Evolutionary conservation across 306 rosid genomes (phyloP), one percentile per base, ranked within the genome.

Genomic region (Cajanus cajan): DNA sequence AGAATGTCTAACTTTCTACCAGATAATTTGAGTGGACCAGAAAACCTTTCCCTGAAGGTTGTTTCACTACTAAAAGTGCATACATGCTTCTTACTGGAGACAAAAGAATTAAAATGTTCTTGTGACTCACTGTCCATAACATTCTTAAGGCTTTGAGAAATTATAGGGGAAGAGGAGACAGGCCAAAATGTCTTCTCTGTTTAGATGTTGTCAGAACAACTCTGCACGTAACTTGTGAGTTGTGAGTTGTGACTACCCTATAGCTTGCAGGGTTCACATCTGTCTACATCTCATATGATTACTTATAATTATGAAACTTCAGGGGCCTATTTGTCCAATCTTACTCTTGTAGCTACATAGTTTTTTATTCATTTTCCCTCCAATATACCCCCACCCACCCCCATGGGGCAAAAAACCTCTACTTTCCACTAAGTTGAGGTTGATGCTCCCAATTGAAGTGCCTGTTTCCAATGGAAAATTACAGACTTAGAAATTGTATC

Each of bases 381-480:
- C 21, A 22, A 67, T 43, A 12, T 34, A 39, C n/a, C 50, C 34
- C 36, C 24, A 9, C 66, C 55, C 12, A 14, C 39, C 51, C 39
- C 21, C 54, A 6, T 25, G 18, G 33, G 34, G 4, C 39, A 12
- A 70, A 70, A 50, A 21, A 33, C 18, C 71, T 7, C 72, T 13
- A 50, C 25, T 51, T 43, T 64, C 2, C 34, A 47, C 13, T n/a
- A 37, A 51, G 61, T 78, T 54, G 57, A 66, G 77, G 58, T 18
- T 71, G 48, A 36, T 16, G 58, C 47, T 40, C 75, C 52, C 68
- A 78, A 45, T 14, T 40, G 57, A 71, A 59, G 71, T 70, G 62
- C 64, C 50, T 18, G 18, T 43, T 57, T 55, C 39, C 12, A 39
- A 58, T 41, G 24, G 54, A 71, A 48, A 37, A 12, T 12, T 41